phyloP scores from a whole-genome alignment of 371 early-diverging fungal genomes.

The Mucor lusitanicus region DNA sequence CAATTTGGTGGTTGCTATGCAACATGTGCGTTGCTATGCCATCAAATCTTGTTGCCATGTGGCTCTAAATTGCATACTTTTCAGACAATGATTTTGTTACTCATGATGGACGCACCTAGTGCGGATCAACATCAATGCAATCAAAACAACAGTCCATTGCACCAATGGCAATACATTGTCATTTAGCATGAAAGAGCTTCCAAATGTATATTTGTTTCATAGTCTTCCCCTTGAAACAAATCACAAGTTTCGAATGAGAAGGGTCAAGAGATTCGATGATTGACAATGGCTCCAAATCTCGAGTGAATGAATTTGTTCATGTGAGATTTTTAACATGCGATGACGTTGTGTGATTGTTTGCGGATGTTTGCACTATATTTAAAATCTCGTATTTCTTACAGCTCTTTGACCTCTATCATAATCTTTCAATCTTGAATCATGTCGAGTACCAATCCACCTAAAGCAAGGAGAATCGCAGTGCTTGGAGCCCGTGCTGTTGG shows the following conservation, averaged over 20 bases:
- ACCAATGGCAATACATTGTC: background rate
- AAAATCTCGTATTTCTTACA: background rate
- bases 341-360: background rate
- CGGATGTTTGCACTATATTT: background rate
- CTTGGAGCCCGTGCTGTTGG: constrained; percentile 88
- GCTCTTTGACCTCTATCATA: background rate
- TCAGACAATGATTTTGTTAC: background rate
- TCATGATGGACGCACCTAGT: background rate
- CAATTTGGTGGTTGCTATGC: background rate
- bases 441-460: constrained; percentile 31
- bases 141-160: background rate
- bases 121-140: background rate
- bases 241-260: background rate
- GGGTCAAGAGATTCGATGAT: background rate
- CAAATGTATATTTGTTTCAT: background rate
- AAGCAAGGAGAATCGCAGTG: constrained; percentile 72
- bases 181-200: background rate
- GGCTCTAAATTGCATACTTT: background rate
- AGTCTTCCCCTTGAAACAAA: background rate
- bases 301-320: background rate
- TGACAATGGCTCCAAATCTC: background rate
- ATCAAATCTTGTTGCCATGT: background rate
- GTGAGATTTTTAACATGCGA: background rate
- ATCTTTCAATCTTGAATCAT: background rate
- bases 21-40: background rate